These are phyloP conservation scores for Sporothrix phasma DNA, from an alignment of 2,329 filamentous ascomycete genomes.

Conservation along the genomic window DNA sequence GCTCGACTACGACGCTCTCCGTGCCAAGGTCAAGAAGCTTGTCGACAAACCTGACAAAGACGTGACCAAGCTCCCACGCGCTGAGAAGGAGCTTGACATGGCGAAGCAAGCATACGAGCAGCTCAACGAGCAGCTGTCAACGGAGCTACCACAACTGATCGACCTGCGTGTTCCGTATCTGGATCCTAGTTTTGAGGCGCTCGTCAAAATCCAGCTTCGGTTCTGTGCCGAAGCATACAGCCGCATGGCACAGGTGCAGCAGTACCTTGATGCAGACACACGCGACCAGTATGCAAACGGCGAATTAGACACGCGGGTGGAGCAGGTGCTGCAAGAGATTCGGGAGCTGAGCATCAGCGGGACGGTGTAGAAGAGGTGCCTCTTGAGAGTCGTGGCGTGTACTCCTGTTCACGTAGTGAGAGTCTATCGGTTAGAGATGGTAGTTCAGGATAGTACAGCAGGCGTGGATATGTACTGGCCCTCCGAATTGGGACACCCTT, in stretches of 20 bases:
- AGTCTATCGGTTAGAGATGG: not conserved
- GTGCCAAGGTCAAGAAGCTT: slow-evolving; percentile 91
- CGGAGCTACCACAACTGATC: slow-evolving; percentile 88
- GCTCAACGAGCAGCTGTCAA: slow-evolving; percentile 90
- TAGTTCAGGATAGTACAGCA: not conserved
- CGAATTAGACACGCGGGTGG: slow-evolving; percentile 80
- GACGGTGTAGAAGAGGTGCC: slow-evolving; percentile 38
- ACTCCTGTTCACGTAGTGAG: not conserved
- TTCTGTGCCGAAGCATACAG: slow-evolving; percentile 98
- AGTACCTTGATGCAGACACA: slow-evolving; percentile 92
- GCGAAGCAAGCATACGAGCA: slow-evolving; percentile 90
- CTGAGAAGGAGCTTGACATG: slow-evolving; percentile 94
- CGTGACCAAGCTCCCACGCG: slow-evolving; percentile 86
- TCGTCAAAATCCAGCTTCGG: slow-evolving; percentile 95
- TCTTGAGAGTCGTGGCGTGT: not conserved
- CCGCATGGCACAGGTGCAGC: slow-evolving; percentile 97
- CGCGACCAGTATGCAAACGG: slow-evolving; percentile 93
- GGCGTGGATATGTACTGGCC: not conserved
- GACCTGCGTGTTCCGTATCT: slow-evolving; percentile 94
- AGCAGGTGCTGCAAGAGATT: slow-evolving; percentile 95
- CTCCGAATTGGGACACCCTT: not conserved
- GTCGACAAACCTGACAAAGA: slow-evolving; percentile 99
- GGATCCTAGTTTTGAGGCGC: slow-evolving; percentile 91
- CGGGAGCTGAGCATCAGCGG: slow-evolving; percentile 86
- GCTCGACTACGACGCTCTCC: slow-evolving; percentile 92